Evolutionary conservation across 192 early-diverging fungal genomes (phyloP).

Genomic region (Linnemannia hyalina): DNA sequence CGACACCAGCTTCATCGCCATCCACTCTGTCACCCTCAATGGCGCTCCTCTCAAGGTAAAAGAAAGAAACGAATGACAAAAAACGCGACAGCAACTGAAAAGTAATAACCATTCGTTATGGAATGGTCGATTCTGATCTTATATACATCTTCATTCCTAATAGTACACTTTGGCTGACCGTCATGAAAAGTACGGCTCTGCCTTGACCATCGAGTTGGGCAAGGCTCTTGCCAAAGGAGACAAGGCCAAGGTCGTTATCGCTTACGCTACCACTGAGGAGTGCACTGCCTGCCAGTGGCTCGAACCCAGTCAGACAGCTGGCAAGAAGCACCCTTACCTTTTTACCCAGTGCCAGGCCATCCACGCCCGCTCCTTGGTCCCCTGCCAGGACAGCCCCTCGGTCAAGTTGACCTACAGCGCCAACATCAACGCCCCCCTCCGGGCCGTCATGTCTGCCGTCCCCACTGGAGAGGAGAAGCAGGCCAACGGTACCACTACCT

Average conservation of each 20-base stretch:
- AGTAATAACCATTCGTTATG: not conserved
- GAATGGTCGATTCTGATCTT: not conserved
- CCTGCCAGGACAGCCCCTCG: conserved; percentile 90
- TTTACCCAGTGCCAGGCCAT: conserved; percentile 98
- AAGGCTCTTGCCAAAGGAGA: conserved; percentile 57
- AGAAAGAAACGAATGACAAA: not conserved
- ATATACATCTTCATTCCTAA: not conserved
- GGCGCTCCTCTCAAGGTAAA: conserved; percentile 46
- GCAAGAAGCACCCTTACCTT: conserved; percentile 93
- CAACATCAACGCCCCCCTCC: conserved; percentile 81
- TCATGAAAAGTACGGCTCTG: conserved; percentile 79
- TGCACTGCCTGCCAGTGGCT: conserved; percentile 96
- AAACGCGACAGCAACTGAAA: not conserved
- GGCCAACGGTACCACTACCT: conserved; percentile 68
- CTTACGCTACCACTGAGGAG: conserved; percentile 83
- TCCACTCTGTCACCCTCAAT: conserved; percentile 57
- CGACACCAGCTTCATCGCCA: conserved; percentile 76
- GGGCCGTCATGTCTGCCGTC: conserved; percentile 96
- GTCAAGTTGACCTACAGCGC: conserved; percentile 95
- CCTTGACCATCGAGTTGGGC: conserved; percentile 75
- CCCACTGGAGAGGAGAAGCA: conserved; percentile 70
- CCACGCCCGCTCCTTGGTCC: conserved; percentile 91
- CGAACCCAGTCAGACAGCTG: conserved; percentile 92
- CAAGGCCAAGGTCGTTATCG: conserved; percentile 71
- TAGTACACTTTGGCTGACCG: conserved; percentile 67